Conservation (phyloP, 2,329 filamentous ascomycete species). For the Phaeosphaeria sp. region DNA sequence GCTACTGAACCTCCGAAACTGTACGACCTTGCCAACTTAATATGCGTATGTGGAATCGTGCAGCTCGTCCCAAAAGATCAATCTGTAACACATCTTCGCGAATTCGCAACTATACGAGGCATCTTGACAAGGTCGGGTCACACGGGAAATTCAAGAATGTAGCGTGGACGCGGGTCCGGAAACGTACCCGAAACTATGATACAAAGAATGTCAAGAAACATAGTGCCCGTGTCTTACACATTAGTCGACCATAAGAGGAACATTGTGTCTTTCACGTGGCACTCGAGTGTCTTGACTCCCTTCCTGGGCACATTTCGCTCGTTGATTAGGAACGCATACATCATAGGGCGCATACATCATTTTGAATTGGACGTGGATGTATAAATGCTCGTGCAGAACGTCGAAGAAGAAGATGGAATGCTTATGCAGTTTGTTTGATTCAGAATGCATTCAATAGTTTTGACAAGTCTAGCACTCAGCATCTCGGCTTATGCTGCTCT, state of each 20-base stretch:
- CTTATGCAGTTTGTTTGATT: neutral
- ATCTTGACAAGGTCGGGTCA: neutral
- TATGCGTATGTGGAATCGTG: neutral
- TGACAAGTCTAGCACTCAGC: neutral
- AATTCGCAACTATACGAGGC: neutral
- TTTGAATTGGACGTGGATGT: neutral
- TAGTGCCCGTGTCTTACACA: neutral
- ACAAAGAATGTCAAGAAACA: neutral
- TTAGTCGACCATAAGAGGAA: neutral
- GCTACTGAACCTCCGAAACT: neutral
- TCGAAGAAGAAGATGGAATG: neutral
- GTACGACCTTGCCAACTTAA: neutral
- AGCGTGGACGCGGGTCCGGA: constrained; percentile 1
- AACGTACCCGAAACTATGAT: neutral
- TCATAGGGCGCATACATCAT: neutral
- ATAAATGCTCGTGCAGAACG: neutral
- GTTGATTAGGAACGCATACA: neutral
- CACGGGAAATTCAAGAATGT: constrained; percentile 7
- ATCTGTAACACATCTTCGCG: neutral
- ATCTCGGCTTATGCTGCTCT: neutral
- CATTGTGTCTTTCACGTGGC: neutral
- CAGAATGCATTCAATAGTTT: constrained; percentile 10
- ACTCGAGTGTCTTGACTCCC: constrained; percentile 1
- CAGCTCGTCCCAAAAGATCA: neutral
- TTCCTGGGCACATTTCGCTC: constrained; percentile 1